Evolutionary conservation across 2,329 filamentous ascomycete genomes (phyloP).

Genomic region (Trichophyton simii): DNA sequence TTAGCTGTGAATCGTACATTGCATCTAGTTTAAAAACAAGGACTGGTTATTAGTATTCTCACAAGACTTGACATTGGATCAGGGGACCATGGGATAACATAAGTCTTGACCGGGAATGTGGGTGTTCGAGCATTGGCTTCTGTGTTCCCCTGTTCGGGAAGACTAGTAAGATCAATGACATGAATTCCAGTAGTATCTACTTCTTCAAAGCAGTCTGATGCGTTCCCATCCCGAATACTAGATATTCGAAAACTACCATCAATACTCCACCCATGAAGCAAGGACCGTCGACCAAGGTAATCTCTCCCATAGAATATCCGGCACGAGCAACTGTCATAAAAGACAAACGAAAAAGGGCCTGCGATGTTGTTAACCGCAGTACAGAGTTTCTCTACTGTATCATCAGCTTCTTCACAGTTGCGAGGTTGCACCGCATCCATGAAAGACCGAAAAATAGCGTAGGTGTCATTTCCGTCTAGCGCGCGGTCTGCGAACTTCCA

Average conservation of each 20-base stretch:
- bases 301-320: slow-evolving; percentile 75
- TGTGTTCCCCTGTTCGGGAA: not conserved
- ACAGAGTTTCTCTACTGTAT: slow-evolving; percentile 21
- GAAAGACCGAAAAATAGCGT: slow-evolving; percentile 53
- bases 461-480: slow-evolving; percentile 65
- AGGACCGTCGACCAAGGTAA: slow-evolving; percentile 71
- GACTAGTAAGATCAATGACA: slow-evolving; percentile 43
- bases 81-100: not conserved
- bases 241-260: slow-evolving; percentile 49
- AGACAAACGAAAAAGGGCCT: slow-evolving; percentile 85
- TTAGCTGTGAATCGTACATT: not conserved
- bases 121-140: not conserved
- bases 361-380: slow-evolving; percentile 49
- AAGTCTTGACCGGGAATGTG: not conserved
- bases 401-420: slow-evolving; percentile 9
- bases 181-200: slow-evolving; percentile 78
- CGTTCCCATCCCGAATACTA: slow-evolving; percentile 51
- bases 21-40: not conserved
- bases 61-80: not conserved
- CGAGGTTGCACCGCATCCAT: slow-evolving; percentile 27
- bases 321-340: slow-evolving; percentile 51
- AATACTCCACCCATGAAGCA: slow-evolving; percentile 47
- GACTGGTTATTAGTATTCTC: not conserved
- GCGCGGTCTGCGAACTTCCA: slow-evolving; percentile 56
- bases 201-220: slow-evolving; percentile 53